Conservation (phyloP, 2,329 filamentous ascomycete species). For the Akanthomyces dipterigenus region DNA sequence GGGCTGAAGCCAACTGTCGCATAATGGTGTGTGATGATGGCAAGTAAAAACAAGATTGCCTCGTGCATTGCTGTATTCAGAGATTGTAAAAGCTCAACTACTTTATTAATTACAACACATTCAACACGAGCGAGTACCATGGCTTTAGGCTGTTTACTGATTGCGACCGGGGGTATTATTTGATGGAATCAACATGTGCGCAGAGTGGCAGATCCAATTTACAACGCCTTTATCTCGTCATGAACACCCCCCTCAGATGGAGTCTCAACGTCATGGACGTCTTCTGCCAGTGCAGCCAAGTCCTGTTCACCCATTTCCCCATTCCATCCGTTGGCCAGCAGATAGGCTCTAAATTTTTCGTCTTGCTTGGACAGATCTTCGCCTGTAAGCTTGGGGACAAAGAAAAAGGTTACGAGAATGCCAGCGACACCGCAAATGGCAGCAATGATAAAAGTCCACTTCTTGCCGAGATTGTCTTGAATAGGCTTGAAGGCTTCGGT, state of each 20-base stretch:
- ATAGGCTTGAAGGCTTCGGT: conserved; percentile 45
- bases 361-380: conserved; percentile 38
- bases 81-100: neutral
- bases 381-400: conserved; percentile 37
- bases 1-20: conserved; percentile 1
- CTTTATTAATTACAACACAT: neutral
- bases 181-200: neutral
- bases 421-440: conserved; percentile 43
- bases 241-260: neutral
- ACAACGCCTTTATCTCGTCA: neutral
- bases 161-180: neutral
- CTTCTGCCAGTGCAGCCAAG: conserved; percentile 2
- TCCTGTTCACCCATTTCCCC: conserved; percentile 33
- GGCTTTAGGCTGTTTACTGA: neutral
- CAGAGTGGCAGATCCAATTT: neutral
- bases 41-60: neutral
- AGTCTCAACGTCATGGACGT: conserved; percentile 1
- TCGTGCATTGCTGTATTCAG: neutral
- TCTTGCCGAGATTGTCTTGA: conserved; percentile 36
- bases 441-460: conserved; percentile 46
- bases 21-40: neutral
- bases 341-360: conserved; percentile 36
- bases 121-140: neutral
- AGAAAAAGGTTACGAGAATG: conserved; percentile 40
- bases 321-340: conserved; percentile 38